Evolutionary conservation across 75 land plant species (phyloP).

Genomic region (Gnetum montanum): DNA sequence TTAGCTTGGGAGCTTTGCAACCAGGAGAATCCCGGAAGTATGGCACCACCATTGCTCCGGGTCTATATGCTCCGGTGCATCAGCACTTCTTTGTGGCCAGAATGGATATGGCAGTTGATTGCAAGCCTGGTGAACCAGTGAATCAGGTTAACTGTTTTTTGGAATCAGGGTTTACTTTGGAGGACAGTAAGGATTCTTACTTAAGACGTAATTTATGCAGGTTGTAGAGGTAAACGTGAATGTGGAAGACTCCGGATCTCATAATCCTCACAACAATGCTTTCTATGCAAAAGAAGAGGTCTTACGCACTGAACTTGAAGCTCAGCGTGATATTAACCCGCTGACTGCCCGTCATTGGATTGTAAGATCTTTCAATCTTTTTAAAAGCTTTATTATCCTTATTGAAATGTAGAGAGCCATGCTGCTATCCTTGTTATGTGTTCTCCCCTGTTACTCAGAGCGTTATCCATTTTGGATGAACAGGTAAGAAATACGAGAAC

Average conservation of each 20-base stretch:
- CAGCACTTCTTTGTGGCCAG: constrained; percentile 99
- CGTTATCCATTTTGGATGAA: no score
- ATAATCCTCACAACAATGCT: constrained; percentile 90
- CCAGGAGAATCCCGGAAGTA: constrained; percentile 85
- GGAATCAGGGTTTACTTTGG: background rate
- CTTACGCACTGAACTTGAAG: constrained; percentile 64
- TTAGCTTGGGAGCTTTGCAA: constrained; percentile 87
- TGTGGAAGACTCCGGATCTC: constrained; percentile 74
- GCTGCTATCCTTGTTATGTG: background rate
- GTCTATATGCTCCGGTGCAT: constrained; percentile 97
- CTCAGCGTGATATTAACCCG: constrained; percentile 94
- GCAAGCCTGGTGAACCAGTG: constrained; percentile 80
- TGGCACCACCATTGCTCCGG: constrained; percentile 94
- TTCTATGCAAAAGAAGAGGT: constrained; percentile 89
- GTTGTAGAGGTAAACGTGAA: constrained; percentile 93
- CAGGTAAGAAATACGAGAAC: constrained; percentile 77
- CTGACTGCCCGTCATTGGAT: constrained; percentile 92
- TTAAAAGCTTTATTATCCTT: background rate
- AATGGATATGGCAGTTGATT: constrained; percentile 96
- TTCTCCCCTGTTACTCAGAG: no score
- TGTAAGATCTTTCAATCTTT: constrained; percentile 31
- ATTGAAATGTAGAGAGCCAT: no score
- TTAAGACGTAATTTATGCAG: constrained; percentile 19
- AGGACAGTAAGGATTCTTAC: background rate
- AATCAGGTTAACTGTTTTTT: constrained; percentile 66